A percentile compares a stretch with the other conserved stretches of the same genome.
Evolutionary conservation across 371 early-diverging fungal species (phyloP).

Genomic region (Actinomucor elegans): DNA sequence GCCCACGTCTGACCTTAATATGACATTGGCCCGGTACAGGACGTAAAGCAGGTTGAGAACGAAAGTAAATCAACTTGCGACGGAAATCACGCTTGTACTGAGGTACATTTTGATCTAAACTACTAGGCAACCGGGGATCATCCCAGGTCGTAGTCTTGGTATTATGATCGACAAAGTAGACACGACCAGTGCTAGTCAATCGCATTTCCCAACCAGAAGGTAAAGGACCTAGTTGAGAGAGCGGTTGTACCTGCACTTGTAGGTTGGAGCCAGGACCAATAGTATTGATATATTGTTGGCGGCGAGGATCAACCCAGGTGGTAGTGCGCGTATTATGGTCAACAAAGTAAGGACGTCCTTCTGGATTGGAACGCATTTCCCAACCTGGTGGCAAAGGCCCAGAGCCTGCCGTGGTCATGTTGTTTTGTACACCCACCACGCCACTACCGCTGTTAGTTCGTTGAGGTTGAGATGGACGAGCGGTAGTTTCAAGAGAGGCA

Average conservation of each 20-base stretch:
- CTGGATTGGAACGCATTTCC: slow-evolving; percentile 78
- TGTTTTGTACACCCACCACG: slow-evolving; percentile 25
- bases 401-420: slow-evolving; percentile 64
- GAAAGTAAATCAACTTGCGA: slow-evolving; percentile 92
- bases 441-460: slow-evolving; percentile 12
- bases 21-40: slow-evolving; percentile 93
- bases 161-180: slow-evolving; percentile 94
- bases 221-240: slow-evolving; percentile 80
- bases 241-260: slow-evolving; percentile 71
- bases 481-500: slow-evolving; percentile 20
- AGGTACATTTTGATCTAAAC: slow-evolving; percentile 91
- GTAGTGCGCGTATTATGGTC: slow-evolving; percentile 97
- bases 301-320: slow-evolving; percentile 93
- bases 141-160: slow-evolving; percentile 96
- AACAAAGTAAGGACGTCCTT: slow-evolving; percentile 95
- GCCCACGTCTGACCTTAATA: slow-evolving; percentile 83
- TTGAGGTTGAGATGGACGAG: slow-evolving; percentile 19
- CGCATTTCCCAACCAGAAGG: slow-evolving; percentile 98
- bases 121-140: slow-evolving; percentile 94
- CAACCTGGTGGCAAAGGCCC: slow-evolving; percentile 53
- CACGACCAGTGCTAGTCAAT: slow-evolving; percentile 87
- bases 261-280: slow-evolving; percentile 52
- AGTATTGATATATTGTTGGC: slow-evolving; percentile 62
- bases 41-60: slow-evolving; percentile 89
- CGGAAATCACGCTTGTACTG: slow-evolving; percentile 98